Conservation (phyloP, 768 basidiomycete species). For the Suillus alpinus region DNA sequence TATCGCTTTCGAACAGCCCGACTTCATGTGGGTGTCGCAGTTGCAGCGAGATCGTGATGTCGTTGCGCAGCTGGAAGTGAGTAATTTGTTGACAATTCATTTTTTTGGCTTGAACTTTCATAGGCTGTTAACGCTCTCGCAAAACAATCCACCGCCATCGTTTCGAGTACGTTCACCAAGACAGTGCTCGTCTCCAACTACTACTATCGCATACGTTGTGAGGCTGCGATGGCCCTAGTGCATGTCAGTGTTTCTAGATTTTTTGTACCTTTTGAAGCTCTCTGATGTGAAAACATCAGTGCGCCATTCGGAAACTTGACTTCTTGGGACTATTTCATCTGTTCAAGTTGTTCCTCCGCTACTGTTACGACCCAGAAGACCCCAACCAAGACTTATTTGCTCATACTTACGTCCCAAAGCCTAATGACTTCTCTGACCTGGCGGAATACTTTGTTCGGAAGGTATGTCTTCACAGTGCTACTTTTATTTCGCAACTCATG, state of each 20-base stretch:
- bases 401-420: slow-evolving; percentile 89
- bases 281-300: slow-evolving; percentile 44
- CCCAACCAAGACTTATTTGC: slow-evolving; percentile 77
- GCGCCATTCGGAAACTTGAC: slow-evolving; percentile 77
- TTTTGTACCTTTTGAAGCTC: slow-evolving; percentile 9
- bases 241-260: slow-evolving; percentile 49
- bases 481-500: slow-evolving; percentile 6
- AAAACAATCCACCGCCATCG: slow-evolving; percentile 77
- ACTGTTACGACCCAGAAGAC: slow-evolving; percentile 89
- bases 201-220: slow-evolving; percentile 93
- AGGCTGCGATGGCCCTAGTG: slow-evolving; percentile 84
- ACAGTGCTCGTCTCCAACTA: slow-evolving; percentile 94
- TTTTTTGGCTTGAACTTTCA: slow-evolving; percentile 10
- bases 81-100: slow-evolving; percentile 19
- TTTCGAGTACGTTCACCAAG: slow-evolving; percentile 89
- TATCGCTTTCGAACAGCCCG: slow-evolving; percentile 90
- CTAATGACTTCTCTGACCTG: slow-evolving; percentile 91
- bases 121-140: slow-evolving; percentile 90
- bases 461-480: slow-evolving; percentile 39
- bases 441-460: slow-evolving; percentile 94
- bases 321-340: slow-evolving; percentile 93
- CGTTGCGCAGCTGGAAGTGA: slow-evolving; percentile 92
- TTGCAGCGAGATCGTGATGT: slow-evolving; percentile 95
- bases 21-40: slow-evolving; percentile 99
- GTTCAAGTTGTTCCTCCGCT: slow-evolving; percentile 89